Evolutionary conservation across 345 rosid genomes (phyloP).

Genomic region (Kernera saxatilis): DNA sequence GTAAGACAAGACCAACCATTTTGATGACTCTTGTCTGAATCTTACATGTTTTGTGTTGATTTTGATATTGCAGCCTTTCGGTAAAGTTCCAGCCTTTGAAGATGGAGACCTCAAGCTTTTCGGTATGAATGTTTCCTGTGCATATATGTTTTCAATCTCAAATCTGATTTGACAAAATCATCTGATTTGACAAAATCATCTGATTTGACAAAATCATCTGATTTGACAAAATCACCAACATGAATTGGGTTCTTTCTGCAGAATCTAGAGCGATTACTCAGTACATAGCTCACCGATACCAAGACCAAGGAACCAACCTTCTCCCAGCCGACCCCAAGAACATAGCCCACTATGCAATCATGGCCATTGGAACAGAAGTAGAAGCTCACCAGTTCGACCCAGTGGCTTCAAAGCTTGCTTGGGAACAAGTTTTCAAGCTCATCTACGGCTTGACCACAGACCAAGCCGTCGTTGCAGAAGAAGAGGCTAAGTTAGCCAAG

Average conservation of each 20-base stretch:
- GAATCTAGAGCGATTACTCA: constrained; percentile 83
- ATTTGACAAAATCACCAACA: neutral
- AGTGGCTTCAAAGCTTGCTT: constrained; percentile 46
- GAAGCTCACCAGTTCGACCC: constrained; percentile 69
- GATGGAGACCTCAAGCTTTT: constrained; percentile 72
- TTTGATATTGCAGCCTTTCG: constrained; percentile 55
- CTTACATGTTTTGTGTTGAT: constrained; percentile 7
- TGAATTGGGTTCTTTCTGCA: constrained; percentile 22
- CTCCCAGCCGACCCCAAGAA: constrained; percentile 30
- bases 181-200: neutral
- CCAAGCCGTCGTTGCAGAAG: constrained; percentile 46
- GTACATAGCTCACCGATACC: constrained; percentile 46
- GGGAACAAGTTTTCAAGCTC: constrained; percentile 51
- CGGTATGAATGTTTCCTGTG: constrained; percentile 37
- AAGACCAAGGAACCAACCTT: constrained; percentile 55
- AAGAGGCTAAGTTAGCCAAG: constrained; percentile 43
- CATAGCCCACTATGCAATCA: constrained; percentile 17
- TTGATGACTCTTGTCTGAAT: neutral
- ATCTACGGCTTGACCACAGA: constrained; percentile 45
- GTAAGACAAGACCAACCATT: neutral
- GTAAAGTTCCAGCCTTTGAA: constrained; percentile 70
- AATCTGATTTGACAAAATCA: neutral
- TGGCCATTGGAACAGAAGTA: constrained; percentile 56
- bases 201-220: neutral
- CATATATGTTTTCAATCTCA: neutral